Conservation (phyloP, 2,329 filamentous ascomycete genomes). For the Stagonosporopsis cucurbitacearum region DNA sequence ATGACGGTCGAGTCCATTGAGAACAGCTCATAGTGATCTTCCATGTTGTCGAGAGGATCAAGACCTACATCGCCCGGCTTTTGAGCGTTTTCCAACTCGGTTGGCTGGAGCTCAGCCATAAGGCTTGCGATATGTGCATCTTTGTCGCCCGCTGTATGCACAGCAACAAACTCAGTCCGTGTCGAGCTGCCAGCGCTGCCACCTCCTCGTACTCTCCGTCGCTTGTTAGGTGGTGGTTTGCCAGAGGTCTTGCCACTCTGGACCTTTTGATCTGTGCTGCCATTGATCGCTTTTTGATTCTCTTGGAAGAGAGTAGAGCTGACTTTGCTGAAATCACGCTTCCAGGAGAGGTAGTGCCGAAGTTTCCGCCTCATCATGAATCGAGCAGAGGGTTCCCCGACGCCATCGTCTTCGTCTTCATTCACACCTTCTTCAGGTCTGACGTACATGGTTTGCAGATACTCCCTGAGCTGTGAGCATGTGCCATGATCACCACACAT, state of each 20-base stretch:
- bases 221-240: slow-evolving; percentile 80
- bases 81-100: slow-evolving; percentile 74
- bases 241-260: slow-evolving; percentile 57
- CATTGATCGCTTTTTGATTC: slow-evolving; percentile 77
- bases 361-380: slow-evolving; percentile 92
- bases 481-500: slow-evolving; percentile 93
- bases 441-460: slow-evolving; percentile 87
- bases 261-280: slow-evolving; percentile 65
- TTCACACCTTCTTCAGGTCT: slow-evolving; percentile 57
- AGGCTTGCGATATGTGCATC: slow-evolving; percentile 81
- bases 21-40: slow-evolving; percentile 89
- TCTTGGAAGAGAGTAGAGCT: slow-evolving; percentile 79
- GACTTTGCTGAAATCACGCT: slow-evolving; percentile 84
- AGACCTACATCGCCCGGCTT: slow-evolving; percentile 73
- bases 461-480: slow-evolving; percentile 87
- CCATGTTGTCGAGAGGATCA: slow-evolving; percentile 88
- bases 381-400: slow-evolving; percentile 70
- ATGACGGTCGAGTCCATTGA: slow-evolving; percentile 89
- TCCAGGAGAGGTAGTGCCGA: slow-evolving; percentile 88
- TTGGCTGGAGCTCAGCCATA: slow-evolving; percentile 82
- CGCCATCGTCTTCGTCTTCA: slow-evolving; percentile 60
- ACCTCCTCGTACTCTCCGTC: slow-evolving; percentile 82
- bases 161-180: slow-evolving; percentile 74
- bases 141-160: slow-evolving; percentile 79
- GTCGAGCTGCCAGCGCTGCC: slow-evolving; percentile 66